Conservation (phyloP, 1,139 yeast genomes). For the Suhomyces anneliseae region DNA sequence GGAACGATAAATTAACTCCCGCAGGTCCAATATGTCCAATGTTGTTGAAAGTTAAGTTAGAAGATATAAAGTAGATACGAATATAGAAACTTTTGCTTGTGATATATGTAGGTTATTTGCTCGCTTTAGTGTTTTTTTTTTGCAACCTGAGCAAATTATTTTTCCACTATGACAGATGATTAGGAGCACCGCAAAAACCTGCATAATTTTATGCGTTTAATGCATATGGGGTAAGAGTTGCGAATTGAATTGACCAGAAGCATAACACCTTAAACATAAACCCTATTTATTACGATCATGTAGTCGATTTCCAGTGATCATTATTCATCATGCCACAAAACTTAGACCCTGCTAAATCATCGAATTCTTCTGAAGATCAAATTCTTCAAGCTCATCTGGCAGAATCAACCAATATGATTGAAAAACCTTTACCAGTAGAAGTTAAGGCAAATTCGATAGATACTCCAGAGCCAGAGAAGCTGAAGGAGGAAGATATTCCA, state of each 20-base stretch:
- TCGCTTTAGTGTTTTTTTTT: neutral
- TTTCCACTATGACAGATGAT: neutral
- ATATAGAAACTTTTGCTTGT: neutral
- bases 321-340: neutral
- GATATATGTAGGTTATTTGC: neutral
- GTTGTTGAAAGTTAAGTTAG: slow-evolving; percentile 6
- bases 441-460: neutral
- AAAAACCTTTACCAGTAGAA: neutral
- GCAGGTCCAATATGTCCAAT: slow-evolving; percentile 25
- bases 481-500: neutral
- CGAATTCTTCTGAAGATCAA: too few relatives aligned
- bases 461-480: neutral
- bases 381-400: neutral
- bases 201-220: neutral
- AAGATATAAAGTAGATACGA: neutral
- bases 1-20: slow-evolving; percentile 56
- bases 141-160: neutral
- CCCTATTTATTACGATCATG: neutral
- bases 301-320: neutral
- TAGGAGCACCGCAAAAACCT: neutral
- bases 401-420: neutral
- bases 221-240: neutral
- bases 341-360: too few relatives aligned
- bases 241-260: neutral
- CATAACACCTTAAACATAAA: neutral